Evolutionary conservation across 2,329 filamentous ascomycete genomes (phyloP), one percentile per base, ranked within the genome.

Genomic region (Ilyonectria robusta): DNA sequence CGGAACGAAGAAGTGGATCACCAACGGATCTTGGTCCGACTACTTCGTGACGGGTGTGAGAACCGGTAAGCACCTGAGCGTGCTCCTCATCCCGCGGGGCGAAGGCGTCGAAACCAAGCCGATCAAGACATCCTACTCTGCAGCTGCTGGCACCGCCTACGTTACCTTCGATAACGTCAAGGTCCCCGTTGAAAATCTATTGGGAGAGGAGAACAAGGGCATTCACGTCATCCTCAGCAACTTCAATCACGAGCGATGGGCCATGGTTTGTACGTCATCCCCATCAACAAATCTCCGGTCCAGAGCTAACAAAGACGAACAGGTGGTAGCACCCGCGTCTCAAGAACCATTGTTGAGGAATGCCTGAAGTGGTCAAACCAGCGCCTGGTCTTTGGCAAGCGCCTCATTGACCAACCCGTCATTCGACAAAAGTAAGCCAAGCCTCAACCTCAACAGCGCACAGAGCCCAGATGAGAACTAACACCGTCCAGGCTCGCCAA

Each of bases 361-460:
- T 95, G 91, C 75, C 83, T 97, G 70, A 96, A 96, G 80, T 97
- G 94, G 94, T 87, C 91, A 35, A 94, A 96, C 83, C 94, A 97
- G 82, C 91, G 94, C 56, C 85, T 94, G 29, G 93, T 97, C 71
- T 96, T 96, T 78, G 89, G 89, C 77, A 95, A 95, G 85, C 91
- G 91, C 31, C 86, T 97, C 46, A 92, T 95, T 71, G 91, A 94
- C 76, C 93, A 97, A 77, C 93, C 94, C 26, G 93, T 94, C 50
- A 95, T 97, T 75, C 88, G 91, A 21, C 91, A 93, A 76, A 97
- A 97, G 90, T 91, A 78, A 77, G 84, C 26, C 44, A 17, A 8
- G 9, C 37, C 40, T 37, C 37, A n/a, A 19, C 37, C 40, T 37
- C 37, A n/a, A 19, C 33, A 19, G 6, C 48, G 31, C 19, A 44